Conservation (phyloP, 371 early-diverging fungal species). For the Rhizomucor miehei region DNA sequence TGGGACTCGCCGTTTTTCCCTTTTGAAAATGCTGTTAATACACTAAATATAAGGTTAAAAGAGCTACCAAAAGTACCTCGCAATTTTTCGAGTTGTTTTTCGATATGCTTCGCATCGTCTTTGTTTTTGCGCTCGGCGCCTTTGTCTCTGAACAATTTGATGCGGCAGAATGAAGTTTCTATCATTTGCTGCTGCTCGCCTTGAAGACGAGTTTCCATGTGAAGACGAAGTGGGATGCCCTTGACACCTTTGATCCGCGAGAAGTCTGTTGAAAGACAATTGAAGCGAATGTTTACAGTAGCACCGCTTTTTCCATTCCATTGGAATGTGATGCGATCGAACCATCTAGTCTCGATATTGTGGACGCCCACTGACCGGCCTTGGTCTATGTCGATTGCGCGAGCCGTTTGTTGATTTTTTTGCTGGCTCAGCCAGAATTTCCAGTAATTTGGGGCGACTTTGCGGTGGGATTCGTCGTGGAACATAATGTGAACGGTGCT, state of each 20-base stretch:
- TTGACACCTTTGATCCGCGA: constrained; percentile 76
- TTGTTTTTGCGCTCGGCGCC: constrained; percentile 65
- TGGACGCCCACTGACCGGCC: constrained; percentile 35
- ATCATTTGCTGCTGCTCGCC: constrained; percentile 6
- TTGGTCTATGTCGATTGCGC: constrained; percentile 53
- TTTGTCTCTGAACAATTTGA: constrained; percentile 73
- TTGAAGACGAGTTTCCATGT: constrained; percentile 37
- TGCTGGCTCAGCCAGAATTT: constrained; percentile 76
- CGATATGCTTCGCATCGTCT: constrained; percentile 58
- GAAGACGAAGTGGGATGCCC: constrained; percentile 68
- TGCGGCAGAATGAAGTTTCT: constrained; percentile 54
- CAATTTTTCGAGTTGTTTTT: constrained; percentile 58
- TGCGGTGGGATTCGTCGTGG: constrained; percentile 74
- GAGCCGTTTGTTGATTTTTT: constrained; percentile 50
- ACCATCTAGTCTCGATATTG: constrained; percentile 47
- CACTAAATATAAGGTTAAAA: no score
- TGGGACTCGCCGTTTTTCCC: constrained; percentile 40
- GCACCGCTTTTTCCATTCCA: constrained; percentile 67
- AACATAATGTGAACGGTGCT: constrained; percentile 69
- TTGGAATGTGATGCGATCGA: constrained; percentile 64
- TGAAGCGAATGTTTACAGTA: constrained; percentile 62
- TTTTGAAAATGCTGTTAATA: background rate
- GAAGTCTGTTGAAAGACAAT: constrained; percentile 76
- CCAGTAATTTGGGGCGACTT: constrained; percentile 70
- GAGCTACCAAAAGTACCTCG: constrained; percentile 23